Evolutionary conservation across 169 alveolate species (phyloP).

Genomic region (Babesia bovis): DNA sequence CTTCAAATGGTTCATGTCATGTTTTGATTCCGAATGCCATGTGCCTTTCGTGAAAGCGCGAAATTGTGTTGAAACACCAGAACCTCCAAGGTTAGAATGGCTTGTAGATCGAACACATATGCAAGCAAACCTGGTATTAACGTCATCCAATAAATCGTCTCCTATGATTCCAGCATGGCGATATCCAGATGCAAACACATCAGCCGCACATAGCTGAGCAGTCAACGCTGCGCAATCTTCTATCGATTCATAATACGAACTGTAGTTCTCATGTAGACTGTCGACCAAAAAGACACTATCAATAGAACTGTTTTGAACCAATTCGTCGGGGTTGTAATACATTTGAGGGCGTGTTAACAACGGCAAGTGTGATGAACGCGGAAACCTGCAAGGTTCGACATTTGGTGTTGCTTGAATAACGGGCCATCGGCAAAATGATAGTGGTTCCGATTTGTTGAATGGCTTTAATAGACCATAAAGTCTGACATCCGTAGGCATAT

Average conservation of each 20-base stretch:
- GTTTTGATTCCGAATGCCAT: constrained; percentile 11
- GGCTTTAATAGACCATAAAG: constrained; percentile 41
- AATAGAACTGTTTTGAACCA: constrained; percentile 30
- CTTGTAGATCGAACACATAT: constrained; percentile 38
- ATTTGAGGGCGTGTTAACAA: constrained; percentile 49
- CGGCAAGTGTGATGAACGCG: constrained; percentile 41
- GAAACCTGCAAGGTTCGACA: constrained; percentile 16
- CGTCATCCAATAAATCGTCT: constrained; percentile 6
- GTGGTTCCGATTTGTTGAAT: constrained; percentile 26
- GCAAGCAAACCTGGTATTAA: constrained; percentile 10
- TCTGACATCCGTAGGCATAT: constrained; percentile 20
- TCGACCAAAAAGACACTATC: constrained; percentile 35
- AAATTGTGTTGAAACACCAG: constrained; percentile 15
- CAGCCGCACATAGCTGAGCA: constrained; percentile 41
- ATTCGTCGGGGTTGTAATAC: constrained; percentile 39
- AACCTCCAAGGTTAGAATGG: constrained; percentile 34
- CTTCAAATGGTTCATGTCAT: constrained; percentile 41
- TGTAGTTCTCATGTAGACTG: constrained; percentile 41
- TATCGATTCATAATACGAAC: constrained; percentile 34
- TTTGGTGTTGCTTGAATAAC: neutral
- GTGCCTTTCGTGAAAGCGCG: constrained; percentile 27
- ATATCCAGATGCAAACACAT: constrained; percentile 5
- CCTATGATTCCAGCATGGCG: neutral
- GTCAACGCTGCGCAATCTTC: constrained; percentile 53
- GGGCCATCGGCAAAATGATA: constrained; percentile 51